Evolutionary conservation across 495 filamentous ascomycete genomes (phyloP).

Genomic region (Aspergillus panamensis): DNA sequence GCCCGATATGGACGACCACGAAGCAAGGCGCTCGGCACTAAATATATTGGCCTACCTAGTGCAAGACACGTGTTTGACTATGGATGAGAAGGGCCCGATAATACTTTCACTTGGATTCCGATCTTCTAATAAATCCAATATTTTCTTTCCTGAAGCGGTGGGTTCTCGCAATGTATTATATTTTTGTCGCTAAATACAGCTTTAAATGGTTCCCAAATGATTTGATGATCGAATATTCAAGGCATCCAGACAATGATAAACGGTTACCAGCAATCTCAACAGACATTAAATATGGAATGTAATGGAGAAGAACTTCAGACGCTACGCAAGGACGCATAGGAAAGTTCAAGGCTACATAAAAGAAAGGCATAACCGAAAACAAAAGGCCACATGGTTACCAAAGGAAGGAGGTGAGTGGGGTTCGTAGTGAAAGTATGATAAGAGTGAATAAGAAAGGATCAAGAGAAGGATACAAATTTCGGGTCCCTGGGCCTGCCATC

Average conservation of each 20-base stretch:
- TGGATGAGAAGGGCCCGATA: background rate
- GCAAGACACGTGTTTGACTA: background rate
- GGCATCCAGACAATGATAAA: background rate
- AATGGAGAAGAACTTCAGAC: background rate
- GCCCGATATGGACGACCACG: background rate
- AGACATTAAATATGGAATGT: background rate
- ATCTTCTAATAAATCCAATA: background rate
- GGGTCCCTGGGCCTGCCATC: conserved; percentile 89
- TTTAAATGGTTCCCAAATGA: background rate
- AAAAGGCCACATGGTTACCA: background rate
- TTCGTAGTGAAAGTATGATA: background rate
- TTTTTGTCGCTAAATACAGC: background rate
- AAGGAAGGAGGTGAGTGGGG: background rate
- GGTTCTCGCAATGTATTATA: background rate
- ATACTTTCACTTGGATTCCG: background rate
- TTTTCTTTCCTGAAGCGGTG: background rate
- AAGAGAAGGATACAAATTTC: conserved; percentile 93
- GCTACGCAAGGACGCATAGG: background rate
- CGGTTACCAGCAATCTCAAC: background rate
- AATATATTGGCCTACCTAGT: background rate
- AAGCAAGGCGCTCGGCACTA: background rate
- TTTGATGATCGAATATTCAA: too few species aligned
- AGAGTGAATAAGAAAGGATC: conserved; percentile 13
- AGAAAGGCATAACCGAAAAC: background rate
- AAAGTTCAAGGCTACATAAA: background rate